Evolutionary conservation across 306 rosid genomes (phyloP).

Genomic region (Clitoria ternatea): DNA sequence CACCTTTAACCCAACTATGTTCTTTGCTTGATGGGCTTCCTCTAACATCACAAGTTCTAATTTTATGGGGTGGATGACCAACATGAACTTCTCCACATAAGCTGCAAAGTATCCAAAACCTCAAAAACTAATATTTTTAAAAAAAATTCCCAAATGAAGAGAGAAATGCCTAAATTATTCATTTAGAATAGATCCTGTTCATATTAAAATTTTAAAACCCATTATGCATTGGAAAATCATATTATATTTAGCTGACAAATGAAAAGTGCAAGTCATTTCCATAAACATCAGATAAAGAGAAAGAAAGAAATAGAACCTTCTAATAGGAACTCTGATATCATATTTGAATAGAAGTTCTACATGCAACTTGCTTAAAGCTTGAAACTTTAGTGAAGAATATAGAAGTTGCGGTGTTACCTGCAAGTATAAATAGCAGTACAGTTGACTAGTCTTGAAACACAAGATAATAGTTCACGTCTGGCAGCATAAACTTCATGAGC

Average conservation of each 20-base stretch:
- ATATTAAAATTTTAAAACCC: background rate
- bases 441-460: constrained; percentile 48
- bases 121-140: background rate
- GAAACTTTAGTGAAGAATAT: background rate
- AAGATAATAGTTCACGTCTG: constrained; percentile 40
- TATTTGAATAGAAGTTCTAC: background rate
- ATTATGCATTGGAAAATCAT: background rate
- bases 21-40: constrained; percentile 61
- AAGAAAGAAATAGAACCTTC: background rate
- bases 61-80: constrained; percentile 66
- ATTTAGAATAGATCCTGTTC: constrained; percentile 6
- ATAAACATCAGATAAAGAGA: background rate
- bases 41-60: constrained; percentile 60
- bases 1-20: constrained; percentile 63
- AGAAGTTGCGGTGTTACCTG: constrained; percentile 35
- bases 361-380: background rate
- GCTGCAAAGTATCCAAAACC: constrained; percentile 32
- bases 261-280: background rate
- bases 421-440: constrained; percentile 39
- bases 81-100: constrained; percentile 66
- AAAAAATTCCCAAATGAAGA: background rate
- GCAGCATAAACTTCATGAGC: constrained; percentile 57
- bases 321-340: background rate
- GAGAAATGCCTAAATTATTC: background rate
- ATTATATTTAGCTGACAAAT: background rate